Evolutionary conservation across 2,329 filamentous ascomycete species (phyloP), one percentile per base, ranked within the genome.

Genomic region (Piedraia hortae): DNA sequence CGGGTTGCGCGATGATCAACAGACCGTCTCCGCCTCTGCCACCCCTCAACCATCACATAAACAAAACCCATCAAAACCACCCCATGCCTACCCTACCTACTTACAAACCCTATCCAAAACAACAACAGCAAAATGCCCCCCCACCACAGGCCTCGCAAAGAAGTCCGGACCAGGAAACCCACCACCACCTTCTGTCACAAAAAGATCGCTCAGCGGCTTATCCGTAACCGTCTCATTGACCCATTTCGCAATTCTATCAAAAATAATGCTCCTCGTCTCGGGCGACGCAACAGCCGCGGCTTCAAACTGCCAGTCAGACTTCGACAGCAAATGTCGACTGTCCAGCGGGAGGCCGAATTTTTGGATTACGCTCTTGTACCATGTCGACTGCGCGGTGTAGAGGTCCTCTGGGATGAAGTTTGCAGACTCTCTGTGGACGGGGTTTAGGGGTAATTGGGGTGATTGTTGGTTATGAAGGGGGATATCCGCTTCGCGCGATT

Each of bases 231-330:
- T 88, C 46, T 88, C 73, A 37, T 85, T 88, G 27, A 89, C 53
- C 77, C 77, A 89, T 25, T 50, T 51, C 1, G 73, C 72, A 18
- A 85, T 68, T 10, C 62, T 59, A 27, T 74, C 56, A 16, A 85
- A 48, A 22, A 88, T 77, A 39, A 71, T 62, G 3, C 56, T 54
- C 24, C 75, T 58, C 2, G 71, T 70, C 26, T 55, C 47, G 39
- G 60, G 59, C 33, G 63, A 65, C 3, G 73, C 62, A 4, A 88
- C 69, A 2, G 75, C 72, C 20, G 77, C 75, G 1, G 74, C 72
- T 43, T 85, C 80, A 42, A 88, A 78, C 35, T 85, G 69, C 77
- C 77, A 89, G 46, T 89, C 77, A 14, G 69, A 77, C 47, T 89
- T 89, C 15, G 74, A 70, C 44, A 85, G 85, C 3, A 82, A 44